These are phyloP conservation scores for Fistulina hepatica DNA, from an alignment of 1,284 basidiomycete genomes.

Conservation along the genomic window DNA sequence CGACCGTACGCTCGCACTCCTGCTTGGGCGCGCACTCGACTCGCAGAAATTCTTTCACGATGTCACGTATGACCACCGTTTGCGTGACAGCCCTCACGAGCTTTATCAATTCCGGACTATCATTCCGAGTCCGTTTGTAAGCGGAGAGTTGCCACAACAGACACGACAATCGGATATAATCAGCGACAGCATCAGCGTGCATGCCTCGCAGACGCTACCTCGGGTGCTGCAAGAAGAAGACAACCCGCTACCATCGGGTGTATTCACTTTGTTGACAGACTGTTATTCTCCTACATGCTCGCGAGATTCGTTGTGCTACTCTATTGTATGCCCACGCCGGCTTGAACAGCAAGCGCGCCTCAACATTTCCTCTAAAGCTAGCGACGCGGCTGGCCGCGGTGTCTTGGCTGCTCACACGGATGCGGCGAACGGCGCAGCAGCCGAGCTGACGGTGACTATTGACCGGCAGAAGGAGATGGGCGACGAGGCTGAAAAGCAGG, in stretches of 20 bases:
- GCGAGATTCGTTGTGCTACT: constrained; percentile 88
- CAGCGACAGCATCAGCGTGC: constrained; percentile 17
- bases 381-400: too few species aligned
- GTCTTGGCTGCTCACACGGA: too few species aligned
- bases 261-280: constrained; percentile 94
- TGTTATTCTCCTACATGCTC: constrained; percentile 99
- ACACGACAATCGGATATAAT: constrained; percentile 8
- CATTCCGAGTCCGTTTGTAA: constrained; percentile 66
- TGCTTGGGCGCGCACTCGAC: constrained; percentile 91
- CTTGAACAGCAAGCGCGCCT: constrained; percentile 89
- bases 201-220: constrained; percentile 1
- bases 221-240: constrained; percentile 7
- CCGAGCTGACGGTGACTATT: constrained; percentile 27
- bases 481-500: constrained; percentile 1
- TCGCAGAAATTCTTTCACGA: constrained; percentile 99
- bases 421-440: constrained; percentile 70
- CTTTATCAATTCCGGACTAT: constrained; percentile 86
- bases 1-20: constrained; percentile 89
- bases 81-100: constrained; percentile 84
- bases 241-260: constrained; percentile 79
- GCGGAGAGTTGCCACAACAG: constrained; percentile 46
- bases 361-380: too few species aligned
- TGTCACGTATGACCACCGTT: constrained; percentile 95
- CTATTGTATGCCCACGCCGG: constrained; percentile 89
- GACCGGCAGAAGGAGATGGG: constrained; percentile 1